Evolutionary conservation across 2,329 filamentous ascomycete genomes (phyloP), one percentile per base, ranked within the genome.

Genomic region (Sclerotinia sclerotiorum): DNA sequence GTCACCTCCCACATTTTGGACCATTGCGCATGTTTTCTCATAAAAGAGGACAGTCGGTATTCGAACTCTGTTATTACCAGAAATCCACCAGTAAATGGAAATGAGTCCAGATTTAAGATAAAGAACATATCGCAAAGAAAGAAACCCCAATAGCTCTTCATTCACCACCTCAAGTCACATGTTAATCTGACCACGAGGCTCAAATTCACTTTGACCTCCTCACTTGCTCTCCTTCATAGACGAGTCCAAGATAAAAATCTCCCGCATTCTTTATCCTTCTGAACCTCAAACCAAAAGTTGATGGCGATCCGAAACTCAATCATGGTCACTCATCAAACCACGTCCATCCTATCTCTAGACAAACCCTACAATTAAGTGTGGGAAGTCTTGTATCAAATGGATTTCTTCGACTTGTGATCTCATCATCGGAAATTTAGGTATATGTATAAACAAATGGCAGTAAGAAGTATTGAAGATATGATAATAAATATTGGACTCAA

Each of bases 341-440:
- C 10, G 11, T 21, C 17, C 17, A 10, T 29, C 0, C 1, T 3
- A 32, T 6, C 3, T 1, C 17, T 15, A 32, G 3, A 21, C 3
- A 4, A 7, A 3, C 19, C 19, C 0, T 0, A 32, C 0, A 21
- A 10, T 15, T 0, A 8, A 2, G 0, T 19, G 6, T 5, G 13
- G 13, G 7, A 27, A 8, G 8, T 13, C 1, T 8, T 29, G 1
- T 52, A 52, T 19, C 7, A 17, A 29, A 29, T 29, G 5, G 2
- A 8, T 5, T 4, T 19, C 17, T 8, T 29, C 24, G 49, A 6
- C 8, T 2, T 27, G 3, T 3, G 8, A 6, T 19, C 49, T 27
- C 3, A 27, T 52, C 2, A 2, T 29, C 6, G 27, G 8, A 19
- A 29, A 0, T 29, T 10, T 19, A 0, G 15, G 24, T 10, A 29